Evolutionary conservation across 352 stramenopile species (phyloP).

Genomic region (Pythium rhizo-oryzae): DNA sequence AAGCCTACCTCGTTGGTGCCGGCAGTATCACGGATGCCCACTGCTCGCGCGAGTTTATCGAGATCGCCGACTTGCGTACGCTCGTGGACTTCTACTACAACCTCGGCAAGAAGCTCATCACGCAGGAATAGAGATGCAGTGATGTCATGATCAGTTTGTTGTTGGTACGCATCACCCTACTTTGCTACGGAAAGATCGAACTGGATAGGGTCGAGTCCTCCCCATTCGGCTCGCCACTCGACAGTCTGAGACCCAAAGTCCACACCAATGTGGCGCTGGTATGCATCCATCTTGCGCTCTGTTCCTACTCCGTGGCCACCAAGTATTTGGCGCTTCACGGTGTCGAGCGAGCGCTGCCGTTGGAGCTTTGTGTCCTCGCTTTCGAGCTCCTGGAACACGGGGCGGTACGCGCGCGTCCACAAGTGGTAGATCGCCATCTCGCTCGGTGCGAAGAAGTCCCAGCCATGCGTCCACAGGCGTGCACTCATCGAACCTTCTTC

Average conservation of each 20-base stretch:
- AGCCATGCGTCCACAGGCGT: slow-evolving; percentile 89
- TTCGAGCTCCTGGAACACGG: slow-evolving; percentile 76
- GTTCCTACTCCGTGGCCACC: slow-evolving; percentile 32
- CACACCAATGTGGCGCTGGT: slow-evolving; percentile 57
- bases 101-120: slow-evolving; percentile 68
- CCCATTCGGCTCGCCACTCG: slow-evolving; percentile 63
- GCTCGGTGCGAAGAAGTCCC: slow-evolving; percentile 90
- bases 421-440: slow-evolving; percentile 87
- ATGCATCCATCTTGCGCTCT: slow-evolving; percentile 44
- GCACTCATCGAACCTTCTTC: slow-evolving; percentile 93
- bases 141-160: neutral
- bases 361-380: slow-evolving; percentile 32
- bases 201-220: slow-evolving; percentile 55
- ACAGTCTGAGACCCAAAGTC: slow-evolving; percentile 44
- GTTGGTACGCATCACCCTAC: neutral
- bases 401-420: slow-evolving; percentile 83
- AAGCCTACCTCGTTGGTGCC: slow-evolving; percentile 76
- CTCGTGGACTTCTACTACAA: slow-evolving; percentile 76
- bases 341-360: slow-evolving; percentile 36
- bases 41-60: slow-evolving; percentile 73
- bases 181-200: slow-evolving; percentile 50
- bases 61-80: slow-evolving; percentile 60
- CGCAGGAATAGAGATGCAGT: slow-evolving; percentile 37
- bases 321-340: slow-evolving; percentile 18
- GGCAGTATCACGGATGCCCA: slow-evolving; percentile 79